phyloP scores from a whole-genome alignment of 805 yeast genomes.

The Ascoidea tarda region DNA sequence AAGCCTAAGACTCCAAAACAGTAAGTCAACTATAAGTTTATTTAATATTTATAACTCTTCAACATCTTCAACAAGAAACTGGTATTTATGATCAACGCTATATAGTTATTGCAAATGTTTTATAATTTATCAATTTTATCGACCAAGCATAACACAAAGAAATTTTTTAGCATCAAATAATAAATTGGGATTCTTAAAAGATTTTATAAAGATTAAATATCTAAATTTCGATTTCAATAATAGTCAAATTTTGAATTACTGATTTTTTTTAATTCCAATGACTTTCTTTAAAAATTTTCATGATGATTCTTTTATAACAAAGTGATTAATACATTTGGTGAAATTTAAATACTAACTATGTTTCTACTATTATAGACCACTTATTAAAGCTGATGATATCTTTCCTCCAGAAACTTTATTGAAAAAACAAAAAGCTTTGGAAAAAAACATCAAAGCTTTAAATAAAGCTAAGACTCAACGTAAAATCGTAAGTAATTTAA shows the following conservation, averaged over 20 bases:
- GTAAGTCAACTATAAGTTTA: neutral
- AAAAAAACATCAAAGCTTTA: constrained; percentile 63
- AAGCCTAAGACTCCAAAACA: neutral
- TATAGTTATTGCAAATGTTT: too few relatives aligned
- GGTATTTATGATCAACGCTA: neutral
- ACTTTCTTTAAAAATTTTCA: too few relatives aligned
- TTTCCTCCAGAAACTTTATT: constrained; percentile 71
- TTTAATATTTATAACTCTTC: too few relatives aligned
- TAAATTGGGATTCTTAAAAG: too few relatives aligned
- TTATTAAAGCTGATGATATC: constrained; percentile 13
- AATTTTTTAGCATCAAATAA: too few relatives aligned
- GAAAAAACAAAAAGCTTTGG: constrained; percentile 70
- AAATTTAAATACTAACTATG: constrained; percentile 3
- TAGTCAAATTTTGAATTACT: neutral
- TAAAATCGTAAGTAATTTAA: constrained; percentile 55
- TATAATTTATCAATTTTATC: neutral
- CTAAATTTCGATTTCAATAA: neutral
- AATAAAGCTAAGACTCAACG: constrained; percentile 71
- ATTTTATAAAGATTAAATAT: too few relatives aligned
- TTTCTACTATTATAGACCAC: constrained; percentile 18
- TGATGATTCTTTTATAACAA: too few relatives aligned
- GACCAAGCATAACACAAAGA: too few relatives aligned
- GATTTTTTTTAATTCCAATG: neutral
- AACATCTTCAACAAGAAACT: too few relatives aligned
- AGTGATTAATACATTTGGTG: neutral